Evolutionary conservation across 371 early-diverging fungal genomes (phyloP).

Genomic region (Actinomortierella wolfii): DNA sequence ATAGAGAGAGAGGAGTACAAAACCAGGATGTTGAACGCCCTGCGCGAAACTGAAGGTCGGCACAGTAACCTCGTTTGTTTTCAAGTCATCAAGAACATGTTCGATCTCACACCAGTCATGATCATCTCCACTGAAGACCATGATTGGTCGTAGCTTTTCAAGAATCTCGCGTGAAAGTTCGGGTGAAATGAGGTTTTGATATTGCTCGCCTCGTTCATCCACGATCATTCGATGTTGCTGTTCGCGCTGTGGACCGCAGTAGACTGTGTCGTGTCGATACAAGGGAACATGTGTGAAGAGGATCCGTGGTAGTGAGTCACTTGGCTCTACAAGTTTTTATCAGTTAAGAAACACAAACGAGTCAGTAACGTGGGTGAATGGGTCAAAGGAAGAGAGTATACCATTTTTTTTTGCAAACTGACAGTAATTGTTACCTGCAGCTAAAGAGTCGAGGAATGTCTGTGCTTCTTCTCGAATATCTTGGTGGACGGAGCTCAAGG

Average conservation of each 20-base stretch:
- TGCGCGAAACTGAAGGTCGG: slow-evolving; percentile 61
- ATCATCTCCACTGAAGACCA: slow-evolving; percentile 91
- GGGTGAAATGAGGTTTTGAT: slow-evolving; percentile 77
- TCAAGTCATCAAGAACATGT: slow-evolving; percentile 39
- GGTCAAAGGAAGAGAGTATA: too few relatives aligned
- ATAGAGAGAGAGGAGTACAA: slow-evolving; percentile 28
- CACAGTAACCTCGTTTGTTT: slow-evolving; percentile 48
- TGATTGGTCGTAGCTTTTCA: slow-evolving; percentile 60
- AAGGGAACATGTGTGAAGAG: slow-evolving; percentile 86
- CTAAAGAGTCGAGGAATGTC: slow-evolving; percentile 48
- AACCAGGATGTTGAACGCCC: slow-evolving; percentile 50
- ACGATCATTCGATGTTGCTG: slow-evolving; percentile 35
- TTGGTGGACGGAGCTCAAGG: slow-evolving; percentile 60
- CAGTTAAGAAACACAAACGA: too few relatives aligned
- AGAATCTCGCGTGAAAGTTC: slow-evolving; percentile 63
- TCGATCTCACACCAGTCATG: slow-evolving; percentile 84
- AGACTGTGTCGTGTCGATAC: slow-evolving; percentile 61
- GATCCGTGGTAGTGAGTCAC: slow-evolving; percentile 48
- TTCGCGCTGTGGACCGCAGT: slow-evolving; percentile 78
- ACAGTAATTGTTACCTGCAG: too few relatives aligned
- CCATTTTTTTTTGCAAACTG: too few relatives aligned
- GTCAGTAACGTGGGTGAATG: too few relatives aligned
- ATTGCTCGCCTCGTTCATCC: slow-evolving; percentile 77
- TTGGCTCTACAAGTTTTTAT: too few relatives aligned
- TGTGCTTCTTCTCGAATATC: slow-evolving; percentile 53